Evolutionary conservation across 257 asterid genomes (phyloP).

Genomic region (Leptodermis oblonga): DNA sequence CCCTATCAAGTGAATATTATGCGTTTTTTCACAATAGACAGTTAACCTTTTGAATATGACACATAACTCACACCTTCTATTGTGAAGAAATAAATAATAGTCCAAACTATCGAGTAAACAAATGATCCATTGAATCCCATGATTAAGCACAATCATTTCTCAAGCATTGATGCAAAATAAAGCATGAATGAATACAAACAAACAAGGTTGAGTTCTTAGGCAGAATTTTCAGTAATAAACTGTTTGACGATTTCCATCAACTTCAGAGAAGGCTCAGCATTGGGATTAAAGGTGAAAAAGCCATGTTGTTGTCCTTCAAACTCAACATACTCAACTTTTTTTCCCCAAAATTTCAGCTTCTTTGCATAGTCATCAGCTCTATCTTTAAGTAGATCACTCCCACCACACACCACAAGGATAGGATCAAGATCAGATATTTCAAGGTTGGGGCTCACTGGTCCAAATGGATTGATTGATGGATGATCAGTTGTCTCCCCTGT

Average conservation of each 20-base stretch:
- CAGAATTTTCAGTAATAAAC: slow-evolving; percentile 36
- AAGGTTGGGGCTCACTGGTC: slow-evolving; percentile 47
- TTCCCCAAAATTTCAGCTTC: slow-evolving; percentile 45
- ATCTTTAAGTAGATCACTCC: slow-evolving; percentile 57
- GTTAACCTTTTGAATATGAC: too few species aligned
- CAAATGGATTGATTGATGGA: slow-evolving; percentile 66
- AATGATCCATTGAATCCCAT: too few species aligned
- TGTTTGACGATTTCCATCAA: slow-evolving; percentile 43
- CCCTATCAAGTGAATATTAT: too few species aligned
- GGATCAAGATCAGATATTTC: slow-evolving; percentile 45
- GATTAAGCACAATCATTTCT: too few species aligned
- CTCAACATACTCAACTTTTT: slow-evolving; percentile 52
- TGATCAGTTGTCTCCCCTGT: slow-evolving; percentile 50
- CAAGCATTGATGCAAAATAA: too few species aligned
- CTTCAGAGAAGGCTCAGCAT: slow-evolving; percentile 38
- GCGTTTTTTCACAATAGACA: too few species aligned
- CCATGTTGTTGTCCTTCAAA: slow-evolving; percentile 80
- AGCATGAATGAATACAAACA: too few species aligned
- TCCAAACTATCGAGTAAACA: too few species aligned
- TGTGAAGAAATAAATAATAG: too few species aligned
- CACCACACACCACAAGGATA: slow-evolving; percentile 49
- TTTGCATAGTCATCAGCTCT: slow-evolving; percentile 47
- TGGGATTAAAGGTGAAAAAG: slow-evolving; percentile 55
- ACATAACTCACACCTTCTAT: too few species aligned
- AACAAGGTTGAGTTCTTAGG: slow-evolving; percentile 8